These are phyloP conservation scores for Trypanosoma melophagium DNA, from an alignment of 208 protist species.

Conservation along the genomic window DNA sequence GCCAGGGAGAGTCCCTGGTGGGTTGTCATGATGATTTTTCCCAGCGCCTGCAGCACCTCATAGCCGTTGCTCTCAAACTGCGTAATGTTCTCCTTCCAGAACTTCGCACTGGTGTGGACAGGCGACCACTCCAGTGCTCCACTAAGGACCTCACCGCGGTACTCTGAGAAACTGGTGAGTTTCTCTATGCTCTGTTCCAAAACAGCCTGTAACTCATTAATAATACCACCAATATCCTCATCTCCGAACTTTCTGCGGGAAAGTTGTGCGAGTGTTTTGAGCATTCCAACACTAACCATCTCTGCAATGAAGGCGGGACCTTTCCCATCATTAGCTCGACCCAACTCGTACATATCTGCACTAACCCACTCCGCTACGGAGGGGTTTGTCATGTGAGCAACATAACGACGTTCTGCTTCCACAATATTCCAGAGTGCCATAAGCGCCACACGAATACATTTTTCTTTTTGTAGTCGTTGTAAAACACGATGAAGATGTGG, in stretches of 20 bases:
- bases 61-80: slow-evolving; percentile 91
- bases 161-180: slow-evolving; percentile 91
- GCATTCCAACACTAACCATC: slow-evolving; percentile 91
- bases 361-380: slow-evolving; percentile 24
- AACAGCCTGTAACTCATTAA: slow-evolving; percentile 57
- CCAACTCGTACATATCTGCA: slow-evolving; percentile 17
- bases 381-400: slow-evolving; percentile 51
- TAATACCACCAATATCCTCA: slow-evolving; percentile 79
- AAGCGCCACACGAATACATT: slow-evolving; percentile 89
- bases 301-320: slow-evolving; percentile 79
- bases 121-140: slow-evolving; percentile 90
- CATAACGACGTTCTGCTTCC: slow-evolving; percentile 69
- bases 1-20: slow-evolving; percentile 66
- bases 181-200: slow-evolving; percentile 89
- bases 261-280: slow-evolving; percentile 84
- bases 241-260: slow-evolving; percentile 88
- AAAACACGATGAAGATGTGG: slow-evolving; percentile 86
- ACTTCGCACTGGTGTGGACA: slow-evolving; percentile 92
- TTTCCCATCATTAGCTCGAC: slow-evolving; percentile 22
- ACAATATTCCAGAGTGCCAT: slow-evolving; percentile 86
- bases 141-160: slow-evolving; percentile 88
- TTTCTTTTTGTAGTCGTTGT: slow-evolving; percentile 90
- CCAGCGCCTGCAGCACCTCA: slow-evolving; percentile 87
- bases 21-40: slow-evolving; percentile 72
- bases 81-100: slow-evolving; percentile 91